Evolutionary conservation across 768 basidiomycete genomes (phyloP), one percentile per base, ranked within the genome.

Genomic region (Kwoniella botswanensis): DNA sequence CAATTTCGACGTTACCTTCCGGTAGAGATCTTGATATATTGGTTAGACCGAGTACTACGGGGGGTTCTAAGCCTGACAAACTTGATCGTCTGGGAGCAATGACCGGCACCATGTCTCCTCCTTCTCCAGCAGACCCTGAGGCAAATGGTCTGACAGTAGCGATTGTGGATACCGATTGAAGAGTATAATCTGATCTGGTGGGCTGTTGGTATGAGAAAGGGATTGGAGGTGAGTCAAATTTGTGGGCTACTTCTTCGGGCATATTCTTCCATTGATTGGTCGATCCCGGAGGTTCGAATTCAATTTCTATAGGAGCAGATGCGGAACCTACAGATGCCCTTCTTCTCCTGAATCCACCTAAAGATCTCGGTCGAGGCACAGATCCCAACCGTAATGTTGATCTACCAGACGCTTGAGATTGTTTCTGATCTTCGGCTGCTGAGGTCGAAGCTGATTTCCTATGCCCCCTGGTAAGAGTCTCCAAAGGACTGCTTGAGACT

Each of bases 181-280:
- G 64, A 22, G 81, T 79, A 52, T 75, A 78, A 15, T 70, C 71
- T 22, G 76, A 74, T 18, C 70, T 62, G 5, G 63, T 55, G 9
- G 73, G 71, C 17, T 76, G 74, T 18, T 66, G 55, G 66, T 79
- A 82, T 3, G 74, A 57, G 59, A 74, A 82, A 4, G 79, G 74
- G 5, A 42, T 55, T 7, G 65, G 64, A 7, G 59, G 63, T 5
- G 70, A 68, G 7, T 72, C 71, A 24, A 74, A 65, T 17, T 76
- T 53, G 24, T 71, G 57, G 7, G 71, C 67, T 18, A 76, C 79
- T 29, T 74, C 67, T 4, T 57, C 53, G 1, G 70, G 68, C 79
- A 80, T 80, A 4, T 54, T 24, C 5, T 68, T 62, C 79, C 79
- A 80, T 13, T 56, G n/a, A 10, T 69, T 43, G 6, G 21, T 54